These are phyloP conservation scores for Hibiscus tridactylites DNA, from an alignment of 345 rosid species.

Conservation along the genomic window DNA sequence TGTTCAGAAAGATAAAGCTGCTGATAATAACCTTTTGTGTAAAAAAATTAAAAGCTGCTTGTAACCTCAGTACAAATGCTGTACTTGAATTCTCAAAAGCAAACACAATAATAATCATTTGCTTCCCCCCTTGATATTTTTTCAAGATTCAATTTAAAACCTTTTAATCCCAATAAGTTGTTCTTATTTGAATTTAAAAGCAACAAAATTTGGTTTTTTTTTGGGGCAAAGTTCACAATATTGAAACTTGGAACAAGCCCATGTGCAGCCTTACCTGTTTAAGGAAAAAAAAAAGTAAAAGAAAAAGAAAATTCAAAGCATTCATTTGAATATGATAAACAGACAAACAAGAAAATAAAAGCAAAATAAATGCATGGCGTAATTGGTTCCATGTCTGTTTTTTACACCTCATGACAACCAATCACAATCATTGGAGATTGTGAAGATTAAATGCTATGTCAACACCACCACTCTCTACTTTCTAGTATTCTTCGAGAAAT, in stretches of 20 bases:
- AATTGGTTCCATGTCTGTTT: background rate
- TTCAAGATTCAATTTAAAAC: background rate
- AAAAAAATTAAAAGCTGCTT: background rate
- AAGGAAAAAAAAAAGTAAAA: background rate
- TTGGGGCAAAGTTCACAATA: background rate
- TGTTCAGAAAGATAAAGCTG: no score
- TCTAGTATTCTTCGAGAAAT: background rate
- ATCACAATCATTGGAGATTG: constrained; percentile 9
- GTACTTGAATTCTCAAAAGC: constrained; percentile 1
- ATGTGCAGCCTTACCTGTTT: constrained; percentile 17
- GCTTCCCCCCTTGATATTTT: background rate
- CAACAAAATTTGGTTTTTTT: background rate
- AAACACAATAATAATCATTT: background rate
- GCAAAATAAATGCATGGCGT: background rate
- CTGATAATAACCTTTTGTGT: background rate
- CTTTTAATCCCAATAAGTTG: background rate
- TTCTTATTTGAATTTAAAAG: background rate
- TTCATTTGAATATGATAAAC: background rate
- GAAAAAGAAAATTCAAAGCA: background rate
- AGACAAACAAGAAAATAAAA: background rate
- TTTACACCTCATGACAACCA: constrained; percentile 17
- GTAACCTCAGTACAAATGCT: background rate
- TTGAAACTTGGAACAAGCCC: background rate
- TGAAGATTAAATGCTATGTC: constrained; percentile 8
- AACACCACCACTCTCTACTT: background rate